phyloP scores from a whole-genome alignment of 176 grass and related monocot genomes.

The Dactylis glomerata region DNA sequence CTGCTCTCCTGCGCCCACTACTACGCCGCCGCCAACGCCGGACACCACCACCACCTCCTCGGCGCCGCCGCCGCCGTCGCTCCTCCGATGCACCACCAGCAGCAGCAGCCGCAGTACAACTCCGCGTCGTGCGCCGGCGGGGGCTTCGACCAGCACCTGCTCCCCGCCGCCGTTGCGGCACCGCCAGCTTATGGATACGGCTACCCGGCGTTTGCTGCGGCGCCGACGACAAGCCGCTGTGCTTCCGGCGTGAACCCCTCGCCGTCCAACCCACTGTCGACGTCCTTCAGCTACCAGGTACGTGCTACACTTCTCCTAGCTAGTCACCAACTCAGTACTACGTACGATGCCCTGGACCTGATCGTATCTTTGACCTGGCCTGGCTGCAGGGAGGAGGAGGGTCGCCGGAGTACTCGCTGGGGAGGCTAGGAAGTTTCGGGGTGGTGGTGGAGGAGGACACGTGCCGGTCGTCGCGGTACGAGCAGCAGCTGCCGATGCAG shows the following conservation, averaged over 20 bases:
- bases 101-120: neutral
- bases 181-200: constrained; percentile 8
- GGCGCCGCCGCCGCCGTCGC: neutral
- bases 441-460: constrained; percentile 25
- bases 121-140: neutral
- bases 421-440: constrained; percentile 49
- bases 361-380: neutral
- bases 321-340: neutral
- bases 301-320: neutral
- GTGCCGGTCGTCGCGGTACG: constrained; percentile 5
- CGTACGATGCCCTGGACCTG: neutral
- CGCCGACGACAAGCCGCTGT: neutral
- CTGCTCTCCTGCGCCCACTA: constrained; percentile 47
- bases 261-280: neutral
- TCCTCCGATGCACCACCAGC: neutral
- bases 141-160: constrained; percentile 22
- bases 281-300: constrained; percentile 30
- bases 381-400: neutral
- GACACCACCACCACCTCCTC: neutral
- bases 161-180: neutral
- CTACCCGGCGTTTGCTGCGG: constrained; percentile 2
- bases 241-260: neutral
- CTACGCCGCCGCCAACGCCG: constrained; percentile 16
- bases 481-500: neutral
- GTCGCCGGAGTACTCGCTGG: constrained; percentile 29